Conservation (phyloP, 441 rosid species). For the Francoa sonchifolia region DNA sequence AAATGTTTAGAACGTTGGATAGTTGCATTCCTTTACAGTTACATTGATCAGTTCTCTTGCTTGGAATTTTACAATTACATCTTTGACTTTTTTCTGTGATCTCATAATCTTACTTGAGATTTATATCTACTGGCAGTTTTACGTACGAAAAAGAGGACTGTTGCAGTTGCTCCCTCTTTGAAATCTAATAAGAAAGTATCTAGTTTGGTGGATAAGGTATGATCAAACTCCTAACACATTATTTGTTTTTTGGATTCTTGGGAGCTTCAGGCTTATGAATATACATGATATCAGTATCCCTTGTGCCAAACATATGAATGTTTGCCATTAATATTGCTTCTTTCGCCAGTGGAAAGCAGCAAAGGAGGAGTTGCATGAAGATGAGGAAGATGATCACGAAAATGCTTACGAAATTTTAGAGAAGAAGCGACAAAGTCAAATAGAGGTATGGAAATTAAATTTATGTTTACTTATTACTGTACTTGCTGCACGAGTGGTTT, state of each 20-base stretch:
- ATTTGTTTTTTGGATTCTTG: background rate
- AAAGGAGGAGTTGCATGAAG: slow-evolving; percentile 73
- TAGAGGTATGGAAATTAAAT: slow-evolving; percentile 36
- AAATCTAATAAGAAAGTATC: slow-evolving; percentile 90
- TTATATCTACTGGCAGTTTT: slow-evolving; percentile 33
- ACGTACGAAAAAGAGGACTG: slow-evolving; percentile 64
- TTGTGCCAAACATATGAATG: no score
- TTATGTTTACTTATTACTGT: background rate
- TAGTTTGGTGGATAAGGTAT: slow-evolving; percentile 89
- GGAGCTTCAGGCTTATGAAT: background rate
- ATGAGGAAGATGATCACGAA: slow-evolving; percentile 68
- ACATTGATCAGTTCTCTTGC: no score
- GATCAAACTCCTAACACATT: slow-evolving; percentile 3
- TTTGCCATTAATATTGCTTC: slow-evolving; percentile 6
- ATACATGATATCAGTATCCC: no score
- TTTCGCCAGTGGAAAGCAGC: slow-evolving; percentile 89
- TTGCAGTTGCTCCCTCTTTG: slow-evolving; percentile 56
- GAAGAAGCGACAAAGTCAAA: slow-evolving; percentile 69
- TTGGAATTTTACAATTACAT: no score
- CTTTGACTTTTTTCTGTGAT: no score
- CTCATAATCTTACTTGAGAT: no score
- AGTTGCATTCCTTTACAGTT: no score
- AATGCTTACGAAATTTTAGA: slow-evolving; percentile 49
- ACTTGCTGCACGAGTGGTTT: background rate
- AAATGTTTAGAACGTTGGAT: no score